These are phyloP conservation scores for Penicillium sp. DNA, from an alignment of 2,329 filamentous ascomycete species.

Conservation along the genomic window DNA sequence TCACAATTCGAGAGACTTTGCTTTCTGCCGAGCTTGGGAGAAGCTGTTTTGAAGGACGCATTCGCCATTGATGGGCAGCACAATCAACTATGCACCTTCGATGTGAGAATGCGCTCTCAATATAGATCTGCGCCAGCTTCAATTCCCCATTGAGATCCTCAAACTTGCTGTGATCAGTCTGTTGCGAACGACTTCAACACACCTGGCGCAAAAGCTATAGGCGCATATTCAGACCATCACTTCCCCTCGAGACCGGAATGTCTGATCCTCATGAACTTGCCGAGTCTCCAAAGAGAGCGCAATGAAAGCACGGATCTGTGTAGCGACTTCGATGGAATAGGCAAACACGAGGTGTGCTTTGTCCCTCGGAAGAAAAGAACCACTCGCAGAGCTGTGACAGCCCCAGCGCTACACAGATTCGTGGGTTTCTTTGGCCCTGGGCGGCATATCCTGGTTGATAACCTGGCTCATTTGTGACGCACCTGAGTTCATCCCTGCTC, in stretches of 20 bases:
- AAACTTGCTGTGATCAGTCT: neutral
- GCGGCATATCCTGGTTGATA: conserved; percentile 17
- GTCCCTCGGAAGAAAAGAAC: conserved; percentile 21
- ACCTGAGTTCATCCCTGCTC: conserved; percentile 21
- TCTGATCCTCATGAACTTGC: neutral
- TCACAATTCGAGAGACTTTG: conserved; percentile 19
- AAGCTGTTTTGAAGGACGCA: neutral
- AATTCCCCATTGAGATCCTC: neutral
- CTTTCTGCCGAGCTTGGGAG: neutral
- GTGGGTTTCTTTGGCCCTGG: conserved; percentile 19
- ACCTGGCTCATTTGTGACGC: conserved; percentile 19
- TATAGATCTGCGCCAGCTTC: neutral
- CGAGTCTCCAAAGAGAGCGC: neutral
- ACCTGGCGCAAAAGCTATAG: neutral
- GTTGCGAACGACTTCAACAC: neutral
- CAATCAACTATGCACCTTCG: neutral
- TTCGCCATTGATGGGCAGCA: neutral
- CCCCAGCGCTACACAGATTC: conserved; percentile 22
- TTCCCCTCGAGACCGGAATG: neutral
- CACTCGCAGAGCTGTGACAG: conserved; percentile 11
- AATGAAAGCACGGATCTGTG: conserved; percentile 10
- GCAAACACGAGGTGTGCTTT: conserved; percentile 14
- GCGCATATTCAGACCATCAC: neutral
- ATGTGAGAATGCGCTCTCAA: neutral
- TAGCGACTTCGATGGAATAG: conserved; percentile 3